Percentiles rank a stretch among this genome's conserved stretches.
Conservation (phyloP, 2,329 filamentous ascomycete genomes). For the Fusarium sambucinum region DNA sequence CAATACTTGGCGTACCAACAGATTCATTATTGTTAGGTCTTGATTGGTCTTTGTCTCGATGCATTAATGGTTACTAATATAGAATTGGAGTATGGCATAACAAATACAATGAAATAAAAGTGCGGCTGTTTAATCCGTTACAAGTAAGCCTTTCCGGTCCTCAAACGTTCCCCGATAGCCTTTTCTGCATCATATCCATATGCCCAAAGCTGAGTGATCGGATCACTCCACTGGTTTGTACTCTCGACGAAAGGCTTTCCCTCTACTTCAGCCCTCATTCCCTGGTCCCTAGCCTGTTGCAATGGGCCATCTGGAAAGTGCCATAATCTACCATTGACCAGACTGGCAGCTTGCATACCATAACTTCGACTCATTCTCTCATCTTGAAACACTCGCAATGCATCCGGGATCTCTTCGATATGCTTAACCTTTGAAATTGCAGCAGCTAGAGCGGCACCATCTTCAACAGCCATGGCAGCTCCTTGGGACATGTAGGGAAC, state of each 20-base stretch:
- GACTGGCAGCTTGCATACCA: slow-evolving; percentile 14
- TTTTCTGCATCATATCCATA: slow-evolving; percentile 13
- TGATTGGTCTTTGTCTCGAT: too few relatives aligned
- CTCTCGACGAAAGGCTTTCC: slow-evolving; percentile 7
- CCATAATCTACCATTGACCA: slow-evolving; percentile 9
- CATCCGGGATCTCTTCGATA: background rate
- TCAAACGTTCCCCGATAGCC: background rate
- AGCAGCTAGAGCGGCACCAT: background rate
- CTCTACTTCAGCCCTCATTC: slow-evolving; percentile 9
- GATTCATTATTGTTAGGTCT: too few relatives aligned
- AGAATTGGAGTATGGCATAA: too few relatives aligned
- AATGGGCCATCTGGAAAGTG: slow-evolving; percentile 12
- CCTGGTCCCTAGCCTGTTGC: background rate
- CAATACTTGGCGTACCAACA: too few relatives aligned
- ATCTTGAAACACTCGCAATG: background rate
- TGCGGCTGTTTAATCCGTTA: too few relatives aligned
- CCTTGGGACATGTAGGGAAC: slow-evolving; percentile 21
- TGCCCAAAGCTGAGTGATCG: slow-evolving; percentile 6
- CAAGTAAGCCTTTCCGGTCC: too few relatives aligned
- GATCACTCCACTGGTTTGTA: slow-evolving; percentile 19
- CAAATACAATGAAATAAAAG: too few relatives aligned
- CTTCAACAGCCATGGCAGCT: slow-evolving; percentile 20
- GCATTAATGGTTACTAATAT: too few relatives aligned
- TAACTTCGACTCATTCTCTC: slow-evolving; percentile 19
- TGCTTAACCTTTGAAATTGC: background rate